Evolutionary conservation across 208 protist species (phyloP).

Genomic region (Naegleria fowleri): DNA sequence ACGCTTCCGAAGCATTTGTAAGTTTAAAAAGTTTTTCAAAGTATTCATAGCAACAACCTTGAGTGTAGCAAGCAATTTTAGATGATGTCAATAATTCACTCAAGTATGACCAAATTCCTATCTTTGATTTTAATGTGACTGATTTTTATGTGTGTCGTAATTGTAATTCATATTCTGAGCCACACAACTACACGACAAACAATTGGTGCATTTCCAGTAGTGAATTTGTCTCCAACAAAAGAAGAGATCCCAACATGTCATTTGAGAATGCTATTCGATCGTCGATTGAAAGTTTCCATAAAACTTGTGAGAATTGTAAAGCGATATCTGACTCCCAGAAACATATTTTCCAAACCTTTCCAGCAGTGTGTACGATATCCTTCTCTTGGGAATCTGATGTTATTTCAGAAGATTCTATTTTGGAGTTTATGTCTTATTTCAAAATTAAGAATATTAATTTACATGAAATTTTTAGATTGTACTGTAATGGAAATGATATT

Average conservation of each 20-base stretch:
- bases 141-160: background rate
- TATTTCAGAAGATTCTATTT: background rate
- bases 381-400: background rate
- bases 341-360: background rate
- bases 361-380: background rate
- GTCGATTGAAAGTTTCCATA: background rate
- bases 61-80: background rate
- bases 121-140: background rate
- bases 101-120: background rate
- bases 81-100: background rate
- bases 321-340: background rate
- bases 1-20: background rate
- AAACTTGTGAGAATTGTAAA: background rate
- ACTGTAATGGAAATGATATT: background rate
- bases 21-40: background rate
- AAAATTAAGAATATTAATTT: background rate
- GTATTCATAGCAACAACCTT: background rate
- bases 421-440: background rate
- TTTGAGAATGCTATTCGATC: background rate
- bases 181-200: background rate
- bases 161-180: background rate
- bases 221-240: background rate
- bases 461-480: background rate
- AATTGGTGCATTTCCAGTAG: background rate
- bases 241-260: background rate